phyloP scores from a whole-genome alignment of 176 grass and related monocot species.

The Carex parvula region DNA sequence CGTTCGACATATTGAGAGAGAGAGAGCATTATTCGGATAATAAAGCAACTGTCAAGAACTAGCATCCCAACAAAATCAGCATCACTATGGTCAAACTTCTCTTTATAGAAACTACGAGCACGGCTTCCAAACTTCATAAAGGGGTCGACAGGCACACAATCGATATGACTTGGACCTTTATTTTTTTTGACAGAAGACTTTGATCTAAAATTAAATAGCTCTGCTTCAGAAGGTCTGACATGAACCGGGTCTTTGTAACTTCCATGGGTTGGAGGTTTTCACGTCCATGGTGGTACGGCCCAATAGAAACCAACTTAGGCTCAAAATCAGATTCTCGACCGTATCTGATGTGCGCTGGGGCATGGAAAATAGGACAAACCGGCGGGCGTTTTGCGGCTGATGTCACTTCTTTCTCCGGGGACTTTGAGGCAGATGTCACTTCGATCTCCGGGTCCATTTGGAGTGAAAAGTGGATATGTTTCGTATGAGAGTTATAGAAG shows the following conservation, averaged over 20 bases:
- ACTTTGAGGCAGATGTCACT: too few species aligned
- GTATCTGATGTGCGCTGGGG: not conserved
- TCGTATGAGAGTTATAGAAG: too few species aligned
- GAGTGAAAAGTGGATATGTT: too few species aligned
- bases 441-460: too few species aligned
- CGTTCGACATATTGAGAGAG: not conserved
- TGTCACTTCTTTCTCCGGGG: too few species aligned
- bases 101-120: not conserved
- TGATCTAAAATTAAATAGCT: too few species aligned
- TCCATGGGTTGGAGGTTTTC: not conserved
- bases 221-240: not conserved
- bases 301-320: constrained; percentile 19
- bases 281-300: not conserved
- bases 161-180: too few species aligned
- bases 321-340: not conserved
- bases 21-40: not conserved
- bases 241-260: not conserved
- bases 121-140: not conserved
- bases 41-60: not conserved
- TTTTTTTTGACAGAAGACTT: too few species aligned
- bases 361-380: not conserved
- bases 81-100: not conserved
- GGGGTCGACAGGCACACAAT: not conserved
- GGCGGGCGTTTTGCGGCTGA: too few species aligned
- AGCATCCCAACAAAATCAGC: constrained; percentile 1